phyloP scores from a whole-genome alignment of 176 grass and related monocot genomes.

The Oryza rufipogon region DNA sequence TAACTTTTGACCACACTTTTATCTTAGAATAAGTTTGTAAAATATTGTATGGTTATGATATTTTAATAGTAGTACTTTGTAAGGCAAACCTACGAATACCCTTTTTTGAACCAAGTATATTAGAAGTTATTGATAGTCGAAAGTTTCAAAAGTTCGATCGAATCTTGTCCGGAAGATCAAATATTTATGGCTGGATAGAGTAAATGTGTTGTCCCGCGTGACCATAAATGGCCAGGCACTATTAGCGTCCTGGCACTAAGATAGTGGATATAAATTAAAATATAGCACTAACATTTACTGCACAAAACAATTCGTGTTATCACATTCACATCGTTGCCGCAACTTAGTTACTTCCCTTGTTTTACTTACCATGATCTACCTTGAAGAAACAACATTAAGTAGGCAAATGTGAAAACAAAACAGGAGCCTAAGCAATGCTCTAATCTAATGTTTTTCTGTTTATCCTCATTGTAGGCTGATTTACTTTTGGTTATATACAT shows the following conservation, averaged over 20 bases:
- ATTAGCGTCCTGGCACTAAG: background rate
- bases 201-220: background rate
- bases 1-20: too few relatives aligned
- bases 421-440: background rate
- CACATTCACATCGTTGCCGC: background rate
- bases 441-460: slow-evolving; percentile 3
- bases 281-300: slow-evolving; percentile 1
- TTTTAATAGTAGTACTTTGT: too few relatives aligned
- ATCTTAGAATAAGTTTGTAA: too few relatives aligned
- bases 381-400: slow-evolving; percentile 5
- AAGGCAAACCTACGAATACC: background rate
- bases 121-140: background rate
- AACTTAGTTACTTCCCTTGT: background rate
- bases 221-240: background rate
- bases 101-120: background rate
- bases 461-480: slow-evolving; percentile 10
- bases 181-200: background rate
- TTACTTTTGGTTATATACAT: background rate
- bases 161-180: background rate
- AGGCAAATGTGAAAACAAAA: slow-evolving; percentile 11
- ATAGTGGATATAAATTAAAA: background rate
- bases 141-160: background rate
- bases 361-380: slow-evolving; percentile 17
- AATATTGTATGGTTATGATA: too few relatives aligned
- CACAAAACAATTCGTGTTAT: background rate